Base-by-base conservation (phyloP, 306 rosid genomes). In the Pyrus betulifolia region DNA sequence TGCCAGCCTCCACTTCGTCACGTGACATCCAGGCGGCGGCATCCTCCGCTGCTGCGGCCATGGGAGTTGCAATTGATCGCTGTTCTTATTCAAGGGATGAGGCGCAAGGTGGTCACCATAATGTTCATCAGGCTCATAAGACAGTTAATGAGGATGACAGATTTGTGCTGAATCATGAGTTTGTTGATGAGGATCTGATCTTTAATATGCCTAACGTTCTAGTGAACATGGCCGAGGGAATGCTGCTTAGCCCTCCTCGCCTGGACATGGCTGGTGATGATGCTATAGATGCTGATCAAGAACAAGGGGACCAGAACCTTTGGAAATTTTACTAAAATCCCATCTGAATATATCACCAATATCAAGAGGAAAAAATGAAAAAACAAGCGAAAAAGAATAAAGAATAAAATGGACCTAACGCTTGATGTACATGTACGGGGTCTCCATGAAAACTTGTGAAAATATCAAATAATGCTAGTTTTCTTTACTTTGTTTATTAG, bases 171-270 rank as follows among this genome's bases (percentile, higher is more conserved):
- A 66, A 52, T 57, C 61, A 62, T 23, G 87, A 87, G 42, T 92
- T 82, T 80, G 69, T 95, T 64, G 99, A 95, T 57, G 99, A 95
- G 80, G 99, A 95, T 72, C 79, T 92, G 78, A 88, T 95, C 71
- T 92, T 95, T 74, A 89, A 95, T 52, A 92, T 95, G 92, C 97
- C 99, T 0, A 92, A 89, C 84, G 90, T 95, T 81, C 35, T 95
- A 14, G 64, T 62, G 60, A 87, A 90, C 54, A 95, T 95, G 97
- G 97, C 99, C 1, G 88, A 95, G 61, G 99, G 97, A 80, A 92
- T 95, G 99, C 84, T 95, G 8, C 87, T 95, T 2, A 88, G 97
- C 81, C 99, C 99, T 83, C 99, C 99, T 55, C 97, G 89, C 78
- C 84, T 86, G 76, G 85, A 79, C 73, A 46, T 76, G 12, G 38